Percentiles rank a stretch among this genome's conserved stretches.
These are phyloP conservation scores for Cystoisospora suis DNA, from an alignment of 169 alveolate species.

Conservation along the genomic window DNA sequence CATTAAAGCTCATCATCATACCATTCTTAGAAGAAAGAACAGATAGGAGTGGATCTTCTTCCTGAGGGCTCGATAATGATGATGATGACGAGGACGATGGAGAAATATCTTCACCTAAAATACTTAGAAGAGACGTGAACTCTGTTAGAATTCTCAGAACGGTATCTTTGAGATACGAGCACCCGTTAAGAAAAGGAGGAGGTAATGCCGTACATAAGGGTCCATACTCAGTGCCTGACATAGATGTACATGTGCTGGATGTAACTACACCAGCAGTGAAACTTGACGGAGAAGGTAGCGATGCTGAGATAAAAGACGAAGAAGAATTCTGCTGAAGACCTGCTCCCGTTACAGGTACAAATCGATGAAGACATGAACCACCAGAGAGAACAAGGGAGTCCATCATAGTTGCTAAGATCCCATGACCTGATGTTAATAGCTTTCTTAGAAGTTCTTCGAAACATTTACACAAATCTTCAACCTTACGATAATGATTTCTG, in stretches of 20 bases:
- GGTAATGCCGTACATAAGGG: not conserved
- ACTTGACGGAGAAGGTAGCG: not conserved
- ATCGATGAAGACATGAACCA: not conserved
- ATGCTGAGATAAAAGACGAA: too few relatives aligned
- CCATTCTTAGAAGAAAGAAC: too few relatives aligned
- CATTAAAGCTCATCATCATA: too few relatives aligned
- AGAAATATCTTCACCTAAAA: too few relatives aligned
- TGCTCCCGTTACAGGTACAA: not conserved
- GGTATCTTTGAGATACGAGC: constrained; percentile 30
- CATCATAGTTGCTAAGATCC: not conserved
- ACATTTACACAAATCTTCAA: not conserved
- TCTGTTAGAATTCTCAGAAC: constrained; percentile 37
- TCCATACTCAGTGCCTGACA: constrained; percentile 1
- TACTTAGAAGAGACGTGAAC: constrained; percentile 36
- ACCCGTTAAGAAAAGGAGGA: constrained; percentile 48
- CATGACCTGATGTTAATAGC: not conserved
- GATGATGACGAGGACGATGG: not conserved
- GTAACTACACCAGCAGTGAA: not conserved
- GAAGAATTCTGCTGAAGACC: too few relatives aligned
- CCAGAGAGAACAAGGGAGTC: constrained; percentile 7
- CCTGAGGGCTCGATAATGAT: not conserved
- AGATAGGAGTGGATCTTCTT: too few relatives aligned
- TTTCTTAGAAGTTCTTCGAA: not conserved
- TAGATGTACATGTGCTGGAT: not conserved
- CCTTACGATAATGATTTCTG: not conserved